Conservation (phyloP, 768 basidiomycete species). For the Lactifluus pinguis region DNA sequence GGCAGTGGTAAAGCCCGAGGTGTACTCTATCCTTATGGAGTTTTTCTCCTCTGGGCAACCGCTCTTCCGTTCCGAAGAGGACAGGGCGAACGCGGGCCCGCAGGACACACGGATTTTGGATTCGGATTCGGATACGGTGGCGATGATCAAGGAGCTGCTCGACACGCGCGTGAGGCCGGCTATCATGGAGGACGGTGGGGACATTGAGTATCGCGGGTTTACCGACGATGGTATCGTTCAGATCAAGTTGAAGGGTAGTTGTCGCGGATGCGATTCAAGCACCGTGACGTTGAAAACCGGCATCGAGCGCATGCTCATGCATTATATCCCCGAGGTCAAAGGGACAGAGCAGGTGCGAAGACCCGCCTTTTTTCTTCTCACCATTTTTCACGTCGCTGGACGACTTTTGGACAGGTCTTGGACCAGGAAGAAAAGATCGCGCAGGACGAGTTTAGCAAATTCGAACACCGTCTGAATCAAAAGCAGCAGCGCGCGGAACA, state of each 20-base stretch:
- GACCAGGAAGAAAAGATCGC: slow-evolving; percentile 88
- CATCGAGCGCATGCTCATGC: slow-evolving; percentile 98
- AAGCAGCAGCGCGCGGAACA: slow-evolving; percentile 27
- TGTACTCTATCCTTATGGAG: slow-evolving; percentile 95
- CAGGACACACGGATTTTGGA: slow-evolving; percentile 92
- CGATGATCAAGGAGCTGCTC: slow-evolving; percentile 96
- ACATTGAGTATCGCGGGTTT: slow-evolving; percentile 93
- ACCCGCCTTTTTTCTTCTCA: not conserved
- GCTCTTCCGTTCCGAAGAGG: slow-evolving; percentile 78
- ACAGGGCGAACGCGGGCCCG: slow-evolving; percentile 72
- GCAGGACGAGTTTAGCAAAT: slow-evolving; percentile 79
- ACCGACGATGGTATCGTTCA: slow-evolving; percentile 74
- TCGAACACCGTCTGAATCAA: slow-evolving; percentile 57
- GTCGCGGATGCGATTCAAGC: slow-evolving; percentile 89
- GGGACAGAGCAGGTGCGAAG: slow-evolving; percentile 75
- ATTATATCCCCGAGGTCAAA: slow-evolving; percentile 95
- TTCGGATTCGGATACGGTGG: slow-evolving; percentile 91
- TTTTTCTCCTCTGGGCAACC: slow-evolving; percentile 87
- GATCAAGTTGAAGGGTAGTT: slow-evolving; percentile 93
- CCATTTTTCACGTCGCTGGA: not conserved
- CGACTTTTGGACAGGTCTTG: slow-evolving; percentile 48
- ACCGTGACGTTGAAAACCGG: slow-evolving; percentile 94
- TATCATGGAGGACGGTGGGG: slow-evolving; percentile 98
- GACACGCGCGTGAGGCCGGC: slow-evolving; percentile 93
- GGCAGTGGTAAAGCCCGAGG: slow-evolving; percentile 91